Percentiles rank a stretch among this genome's conserved stretches.
phyloP scores from a whole-genome alignment of 2,329 filamentous ascomycete species.

The Verticillium albo-atrum region DNA sequence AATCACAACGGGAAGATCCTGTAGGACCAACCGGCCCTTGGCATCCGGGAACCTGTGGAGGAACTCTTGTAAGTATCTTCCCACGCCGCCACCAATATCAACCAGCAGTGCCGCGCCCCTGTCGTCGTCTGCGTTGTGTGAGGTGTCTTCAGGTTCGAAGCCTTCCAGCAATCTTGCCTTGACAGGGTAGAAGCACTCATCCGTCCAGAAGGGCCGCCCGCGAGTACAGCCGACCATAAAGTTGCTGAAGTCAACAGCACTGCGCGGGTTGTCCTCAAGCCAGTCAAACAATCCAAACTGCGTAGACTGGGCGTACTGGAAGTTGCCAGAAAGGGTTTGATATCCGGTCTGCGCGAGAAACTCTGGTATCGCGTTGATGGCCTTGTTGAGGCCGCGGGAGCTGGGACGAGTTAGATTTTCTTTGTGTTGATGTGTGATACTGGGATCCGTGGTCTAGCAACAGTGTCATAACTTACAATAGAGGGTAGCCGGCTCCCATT shows the following conservation, averaged over 20 bases:
- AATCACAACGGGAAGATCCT: conserved; percentile 41
- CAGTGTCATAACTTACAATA: no score
- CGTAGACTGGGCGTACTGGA: conserved; percentile 25
- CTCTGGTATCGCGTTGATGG: conserved; percentile 13
- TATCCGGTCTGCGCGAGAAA: conserved; percentile 12
- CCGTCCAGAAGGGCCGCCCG: conserved; percentile 28
- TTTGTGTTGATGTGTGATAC: no score
- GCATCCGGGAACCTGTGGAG: conserved; percentile 26
- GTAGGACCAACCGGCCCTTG: conserved; percentile 36
- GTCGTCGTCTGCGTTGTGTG: no score
- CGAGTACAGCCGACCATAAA: conserved; percentile 26
- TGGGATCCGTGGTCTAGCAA: no score
- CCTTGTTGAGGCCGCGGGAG: conserved; percentile 23
- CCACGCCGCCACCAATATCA: conserved; percentile 28
- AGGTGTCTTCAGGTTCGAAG: conserved; percentile 10
- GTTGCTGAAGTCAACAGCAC: neutral
- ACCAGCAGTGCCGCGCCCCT: conserved; percentile 21
- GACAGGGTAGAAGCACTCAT: conserved; percentile 23
- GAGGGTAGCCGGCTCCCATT: conserved; percentile 28
- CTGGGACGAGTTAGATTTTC: conserved; percentile 10
- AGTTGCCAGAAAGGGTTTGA: conserved; percentile 23
- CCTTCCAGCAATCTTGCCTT: conserved; percentile 23
- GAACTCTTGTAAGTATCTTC: conserved; percentile 29
- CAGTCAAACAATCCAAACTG: conserved; percentile 26
- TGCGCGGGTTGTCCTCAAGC: conserved; percentile 28